Base-by-base conservation (phyloP, 768 basidiomycete genomes). In the Hysterangium stoloniferum region DNA sequence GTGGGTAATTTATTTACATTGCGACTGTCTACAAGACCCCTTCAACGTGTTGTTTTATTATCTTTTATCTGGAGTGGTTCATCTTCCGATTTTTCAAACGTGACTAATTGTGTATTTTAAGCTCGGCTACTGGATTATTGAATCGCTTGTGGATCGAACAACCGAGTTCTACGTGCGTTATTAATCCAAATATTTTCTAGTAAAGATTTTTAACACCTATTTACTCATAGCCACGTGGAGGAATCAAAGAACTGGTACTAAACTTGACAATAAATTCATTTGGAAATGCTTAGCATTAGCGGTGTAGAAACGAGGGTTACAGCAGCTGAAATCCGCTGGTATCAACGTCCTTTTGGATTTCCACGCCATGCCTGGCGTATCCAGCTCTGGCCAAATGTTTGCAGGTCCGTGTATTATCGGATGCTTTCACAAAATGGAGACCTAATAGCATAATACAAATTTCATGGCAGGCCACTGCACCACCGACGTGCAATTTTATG, bases 121-220 rank as follows among this genome's bases (percentile, higher is more conserved):
- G 85, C 76, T 89, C 34, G 86, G 87, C 0, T 90, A 83, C 61
- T 90, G 87, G 87, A 80, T 89, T 41, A 68, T 90, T 6, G 87
- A 90, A 60, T 71, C 70, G 3, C 67, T 90, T 6, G 86, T 89
- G 0, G 60, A 88, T 60, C 72, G 80, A 4, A 57, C 58, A 1
- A 68, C 65, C 1, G 87, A 89, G 60, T 74, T 70, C 40, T 89
- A 74, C 60, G 49, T 51, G 27, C 24, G 49, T 51, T 19, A 20
- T 40, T 20, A 6, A n/a, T 20, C 20, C 15, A 3, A n/a, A 24
- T 17, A 51, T 25, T 25, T 42, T 40, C 29, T 35, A 11, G 11
- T 11, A 35, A 35, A 35, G 34, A 41, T 5, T 33, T 41, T 8
- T 11, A 35, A 36, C 22, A 11, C 27, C 38, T 13, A 27, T 40